Evolutionary conservation across 805 yeast species (phyloP), one percentile per base, ranked within the genome.

Genomic region (Starmera quercuum): DNA sequence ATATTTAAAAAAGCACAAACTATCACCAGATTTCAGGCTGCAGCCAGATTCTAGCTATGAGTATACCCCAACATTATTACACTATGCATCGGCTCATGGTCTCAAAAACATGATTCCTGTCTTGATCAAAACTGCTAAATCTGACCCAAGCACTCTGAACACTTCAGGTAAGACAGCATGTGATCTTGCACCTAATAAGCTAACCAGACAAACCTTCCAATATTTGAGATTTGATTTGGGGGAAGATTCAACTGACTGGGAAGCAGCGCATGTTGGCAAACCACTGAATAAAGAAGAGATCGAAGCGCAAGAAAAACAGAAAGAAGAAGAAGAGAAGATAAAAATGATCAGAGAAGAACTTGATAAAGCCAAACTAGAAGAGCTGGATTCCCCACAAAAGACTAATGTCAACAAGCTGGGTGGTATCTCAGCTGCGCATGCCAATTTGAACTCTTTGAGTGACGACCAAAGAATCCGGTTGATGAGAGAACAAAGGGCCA

Each of bases 401-500:
- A 66, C 67, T 2, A 37, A 60, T 17, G 77, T 75, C 1, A 61
- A 51, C 34, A 36, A 42, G 17, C 34, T 64, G 2, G 54, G 49
- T 32, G 56, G 51, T 35, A 45, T 48, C n/a, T 41, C 45, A 3
- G 27, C 54, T 15, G 37, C 42, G 28, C 67, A 59, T 42, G 59
- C 63, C 16, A 75, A 75, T 30, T 46, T 78, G 34, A 68, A 71
- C 29, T 78, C 87, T 0, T 63, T 90, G 35, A 69, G 76, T 7
- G 86, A 78, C 1, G 85, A 77, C 18, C 96, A 88, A 43, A 71
- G 75, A 47, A 67, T 70, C 69, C 71, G 78, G 47, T 60, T 92
- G 15, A 87, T 88, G 83, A 73, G 98, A 39, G 98, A 92, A 49
- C 88, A 88, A 50, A 68, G 97, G 35, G 97, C 97, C 1, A 71